Percentiles rank a stretch among this genome's conserved stretches.
These are phyloP conservation scores for Fusarium sp. DNA, from an alignment of 2,329 filamentous ascomycete genomes.

Conservation along the genomic window DNA sequence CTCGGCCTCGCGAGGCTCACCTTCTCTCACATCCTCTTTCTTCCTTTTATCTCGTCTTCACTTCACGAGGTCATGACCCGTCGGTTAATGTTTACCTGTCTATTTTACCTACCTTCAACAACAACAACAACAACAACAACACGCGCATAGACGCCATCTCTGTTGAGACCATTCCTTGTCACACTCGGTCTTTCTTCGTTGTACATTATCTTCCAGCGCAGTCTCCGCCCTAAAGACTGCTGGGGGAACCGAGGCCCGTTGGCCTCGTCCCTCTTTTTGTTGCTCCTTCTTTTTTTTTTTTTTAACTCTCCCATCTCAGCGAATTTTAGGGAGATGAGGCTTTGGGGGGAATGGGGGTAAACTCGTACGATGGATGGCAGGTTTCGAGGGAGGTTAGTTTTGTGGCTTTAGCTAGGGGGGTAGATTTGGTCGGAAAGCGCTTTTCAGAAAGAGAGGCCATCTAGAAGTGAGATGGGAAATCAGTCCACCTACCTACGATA, in stretches of 20 bases:
- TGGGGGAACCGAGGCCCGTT: conserved; percentile 10
- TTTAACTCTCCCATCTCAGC: conserved; percentile 2
- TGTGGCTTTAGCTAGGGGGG: conserved; percentile 19
- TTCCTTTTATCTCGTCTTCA: conserved; percentile 35
- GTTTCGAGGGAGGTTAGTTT: conserved; percentile 11
- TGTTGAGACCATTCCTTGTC: conserved; percentile 21
- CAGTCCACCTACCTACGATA: conserved; percentile 25
- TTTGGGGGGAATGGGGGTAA: background rate
- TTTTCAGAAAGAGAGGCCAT: conserved; percentile 22
- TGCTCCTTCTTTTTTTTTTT: background rate
- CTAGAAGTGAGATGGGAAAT: conserved; percentile 24
- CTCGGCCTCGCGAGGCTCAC: conserved; percentile 13
- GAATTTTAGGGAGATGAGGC: background rate
- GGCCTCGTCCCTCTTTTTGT: conserved; percentile 24
- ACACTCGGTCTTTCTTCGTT: conserved; percentile 36
- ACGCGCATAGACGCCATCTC: conserved; percentile 31
- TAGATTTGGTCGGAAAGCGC: conserved; percentile 22
- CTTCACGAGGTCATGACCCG: conserved; percentile 51
- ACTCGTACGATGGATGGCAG: conserved; percentile 3
- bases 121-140: conserved; percentile 7
- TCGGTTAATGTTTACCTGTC: conserved; percentile 52
- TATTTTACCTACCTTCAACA: conserved; percentile 37
- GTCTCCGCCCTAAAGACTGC: conserved; percentile 46
- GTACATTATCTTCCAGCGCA: conserved; percentile 48
- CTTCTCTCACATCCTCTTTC: conserved; percentile 22